Evolutionary conservation across 352 stramenopile species (phyloP).

Genomic region (Plasmopara muralis): DNA sequence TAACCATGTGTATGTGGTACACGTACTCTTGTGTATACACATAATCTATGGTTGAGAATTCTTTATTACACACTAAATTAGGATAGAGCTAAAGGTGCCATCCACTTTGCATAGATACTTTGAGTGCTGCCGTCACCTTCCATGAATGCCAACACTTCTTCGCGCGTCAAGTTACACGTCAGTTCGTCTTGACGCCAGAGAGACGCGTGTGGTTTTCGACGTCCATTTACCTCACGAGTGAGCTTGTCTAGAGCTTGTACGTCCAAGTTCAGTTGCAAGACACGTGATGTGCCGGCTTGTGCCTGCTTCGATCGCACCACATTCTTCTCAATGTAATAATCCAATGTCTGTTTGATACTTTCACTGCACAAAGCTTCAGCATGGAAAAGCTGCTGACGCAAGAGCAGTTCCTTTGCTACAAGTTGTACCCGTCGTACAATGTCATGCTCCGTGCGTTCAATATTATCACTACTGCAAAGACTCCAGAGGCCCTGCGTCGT

Average conservation of each 20-base stretch:
- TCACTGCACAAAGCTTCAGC: slow-evolving; percentile 69
- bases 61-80: no score
- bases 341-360: slow-evolving; percentile 67
- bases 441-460: slow-evolving; percentile 32
- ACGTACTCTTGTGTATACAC: no score
- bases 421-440: slow-evolving; percentile 49
- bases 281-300: slow-evolving; percentile 21
- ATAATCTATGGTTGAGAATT: no score
- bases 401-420: slow-evolving; percentile 46
- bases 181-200: slow-evolving; percentile 38
- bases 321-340: slow-evolving; percentile 47
- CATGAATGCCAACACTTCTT: slow-evolving; percentile 30
- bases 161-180: slow-evolving; percentile 18
- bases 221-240: slow-evolving; percentile 33
- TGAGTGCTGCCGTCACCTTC: slow-evolving; percentile 9
- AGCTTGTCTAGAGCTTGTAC: slow-evolving; percentile 22
- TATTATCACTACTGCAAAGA: slow-evolving; percentile 12
- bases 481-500: slow-evolving; percentile 43
- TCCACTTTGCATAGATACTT: background rate
- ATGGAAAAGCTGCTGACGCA: slow-evolving; percentile 35
- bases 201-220: slow-evolving; percentile 38
- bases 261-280: slow-evolving; percentile 22
- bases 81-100: no score
- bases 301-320: slow-evolving; percentile 32
- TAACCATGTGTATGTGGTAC: no score